phyloP scores from a whole-genome alignment of 768 basidiomycete species.

The Candolleomyces aberdarensis region DNA sequence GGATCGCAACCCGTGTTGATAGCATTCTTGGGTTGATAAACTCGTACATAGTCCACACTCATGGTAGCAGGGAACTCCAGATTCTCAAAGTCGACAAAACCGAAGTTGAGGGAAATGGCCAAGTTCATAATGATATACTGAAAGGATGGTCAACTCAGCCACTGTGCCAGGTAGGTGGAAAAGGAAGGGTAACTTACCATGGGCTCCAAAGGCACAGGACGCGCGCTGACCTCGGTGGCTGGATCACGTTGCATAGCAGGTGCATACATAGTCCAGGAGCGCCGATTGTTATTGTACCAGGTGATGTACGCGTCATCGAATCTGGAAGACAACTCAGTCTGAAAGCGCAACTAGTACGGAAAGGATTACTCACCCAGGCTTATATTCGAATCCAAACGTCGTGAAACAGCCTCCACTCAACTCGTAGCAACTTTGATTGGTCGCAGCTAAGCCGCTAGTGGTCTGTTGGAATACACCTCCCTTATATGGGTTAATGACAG shows the following conservation, averaged over 20 bases:
- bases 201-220: constrained; percentile 64
- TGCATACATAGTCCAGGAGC: constrained; percentile 54
- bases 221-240: constrained; percentile 45
- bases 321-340: constrained; percentile 25
- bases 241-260: constrained; percentile 49
- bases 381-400: constrained; percentile 47
- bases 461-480: constrained; percentile 72
- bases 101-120: constrained; percentile 80
- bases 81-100: constrained; percentile 55
- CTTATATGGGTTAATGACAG: constrained; percentile 49
- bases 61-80: constrained; percentile 65
- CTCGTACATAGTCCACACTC: constrained; percentile 79
- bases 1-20: constrained; percentile 83
- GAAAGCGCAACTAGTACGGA: neutral
- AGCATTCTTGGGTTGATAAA: constrained; percentile 70
- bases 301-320: constrained; percentile 58
- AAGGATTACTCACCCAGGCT: constrained; percentile 32
- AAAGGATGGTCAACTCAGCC: neutral
- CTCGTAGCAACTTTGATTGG: constrained; percentile 65
- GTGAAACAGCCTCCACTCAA: constrained; percentile 25
- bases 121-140: constrained; percentile 84
- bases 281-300: constrained; percentile 58
- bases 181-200: constrained; percentile 42
- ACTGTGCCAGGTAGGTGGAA: constrained; percentile 9
- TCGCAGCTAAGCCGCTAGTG: constrained; percentile 58